These are phyloP conservation scores for Miamiensis avidus DNA, from an alignment of 169 alveolate genomes.

Conservation along the genomic window DNA sequence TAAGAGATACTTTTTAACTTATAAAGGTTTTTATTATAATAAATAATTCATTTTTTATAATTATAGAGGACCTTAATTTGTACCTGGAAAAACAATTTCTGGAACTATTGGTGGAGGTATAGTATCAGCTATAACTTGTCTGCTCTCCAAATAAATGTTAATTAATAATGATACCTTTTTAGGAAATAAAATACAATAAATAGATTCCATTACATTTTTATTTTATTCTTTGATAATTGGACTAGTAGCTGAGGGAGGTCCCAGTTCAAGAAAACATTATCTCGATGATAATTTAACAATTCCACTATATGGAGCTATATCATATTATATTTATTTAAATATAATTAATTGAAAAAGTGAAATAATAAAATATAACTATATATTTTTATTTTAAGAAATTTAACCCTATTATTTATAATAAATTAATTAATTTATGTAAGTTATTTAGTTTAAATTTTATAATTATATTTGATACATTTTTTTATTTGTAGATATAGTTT, in stretches of 20 bases:
- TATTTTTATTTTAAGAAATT: too few species aligned
- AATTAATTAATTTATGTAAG: too few species aligned
- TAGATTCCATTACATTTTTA: too few species aligned
- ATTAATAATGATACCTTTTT: neutral
- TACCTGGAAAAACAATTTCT: slow-evolving; percentile 9
- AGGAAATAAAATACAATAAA: neutral
- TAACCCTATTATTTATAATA: too few species aligned
- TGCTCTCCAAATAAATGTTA: neutral
- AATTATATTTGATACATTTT: too few species aligned
- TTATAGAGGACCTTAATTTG: neutral
- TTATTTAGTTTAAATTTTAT: too few species aligned
- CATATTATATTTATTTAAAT: slow-evolving; percentile 14
- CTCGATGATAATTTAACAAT: slow-evolving; percentile 28
- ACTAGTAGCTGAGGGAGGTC: slow-evolving; percentile 17
- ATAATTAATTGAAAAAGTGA: too few species aligned
- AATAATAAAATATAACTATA: too few species aligned
- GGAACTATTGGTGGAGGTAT: slow-evolving; percentile 23
- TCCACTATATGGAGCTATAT: slow-evolving; percentile 6
- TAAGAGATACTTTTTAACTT: neutral
- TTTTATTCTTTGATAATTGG: neutral
- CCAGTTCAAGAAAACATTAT: slow-evolving; percentile 14
- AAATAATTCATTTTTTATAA: neutral
- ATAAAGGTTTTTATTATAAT: neutral
- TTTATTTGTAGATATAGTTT: too few species aligned
- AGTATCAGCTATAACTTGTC: neutral